Evolutionary conservation across 2,329 filamentous ascomycete species (phyloP).

Genomic region (Exserohilum rostratum): DNA sequence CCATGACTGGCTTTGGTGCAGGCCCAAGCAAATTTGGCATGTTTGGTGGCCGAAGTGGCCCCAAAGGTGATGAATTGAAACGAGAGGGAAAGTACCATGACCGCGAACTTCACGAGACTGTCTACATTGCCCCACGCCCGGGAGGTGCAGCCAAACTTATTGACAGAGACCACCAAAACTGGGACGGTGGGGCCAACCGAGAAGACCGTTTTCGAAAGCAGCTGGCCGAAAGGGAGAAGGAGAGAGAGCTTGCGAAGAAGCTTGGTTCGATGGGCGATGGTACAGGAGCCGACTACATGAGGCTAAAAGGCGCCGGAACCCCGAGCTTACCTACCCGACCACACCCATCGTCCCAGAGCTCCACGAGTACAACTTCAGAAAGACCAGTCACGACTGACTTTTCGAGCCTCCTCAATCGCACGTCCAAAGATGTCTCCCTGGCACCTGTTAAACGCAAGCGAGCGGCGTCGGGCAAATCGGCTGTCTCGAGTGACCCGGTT

Average conservation of each 20-base stretch:
- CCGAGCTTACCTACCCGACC: constrained; percentile 27
- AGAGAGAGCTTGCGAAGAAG: constrained; percentile 72
- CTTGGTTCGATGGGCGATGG: constrained; percentile 66
- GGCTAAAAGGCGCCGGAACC: constrained; percentile 35
- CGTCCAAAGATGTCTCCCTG: constrained; percentile 51
- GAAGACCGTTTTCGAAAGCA: constrained; percentile 70
- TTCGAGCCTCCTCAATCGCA: constrained; percentile 53
- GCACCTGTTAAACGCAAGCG: constrained; percentile 54
- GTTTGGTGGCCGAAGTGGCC: constrained; percentile 34
- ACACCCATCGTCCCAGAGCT: constrained; percentile 23
- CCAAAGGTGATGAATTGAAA: constrained; percentile 36
- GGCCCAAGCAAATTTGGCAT: constrained; percentile 41
- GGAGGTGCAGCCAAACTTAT: constrained; percentile 66
- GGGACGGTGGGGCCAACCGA: constrained; percentile 59
- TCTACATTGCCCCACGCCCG: constrained; percentile 51
- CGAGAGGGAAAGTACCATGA: constrained; percentile 59
- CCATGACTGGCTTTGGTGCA: constrained; percentile 60
- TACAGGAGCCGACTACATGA: constrained; percentile 75
- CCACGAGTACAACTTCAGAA: constrained; percentile 21
- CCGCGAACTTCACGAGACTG: constrained; percentile 59
- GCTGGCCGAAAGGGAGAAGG: constrained; percentile 71
- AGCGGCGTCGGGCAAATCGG: constrained; percentile 39
- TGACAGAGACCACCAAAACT: constrained; percentile 62
- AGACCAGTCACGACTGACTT: constrained; percentile 35
- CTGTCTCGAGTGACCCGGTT: constrained; percentile 45